Base-by-base conservation (phyloP, 2,329 filamentous ascomycete genomes). In the Exophiala bonariae region DNA sequence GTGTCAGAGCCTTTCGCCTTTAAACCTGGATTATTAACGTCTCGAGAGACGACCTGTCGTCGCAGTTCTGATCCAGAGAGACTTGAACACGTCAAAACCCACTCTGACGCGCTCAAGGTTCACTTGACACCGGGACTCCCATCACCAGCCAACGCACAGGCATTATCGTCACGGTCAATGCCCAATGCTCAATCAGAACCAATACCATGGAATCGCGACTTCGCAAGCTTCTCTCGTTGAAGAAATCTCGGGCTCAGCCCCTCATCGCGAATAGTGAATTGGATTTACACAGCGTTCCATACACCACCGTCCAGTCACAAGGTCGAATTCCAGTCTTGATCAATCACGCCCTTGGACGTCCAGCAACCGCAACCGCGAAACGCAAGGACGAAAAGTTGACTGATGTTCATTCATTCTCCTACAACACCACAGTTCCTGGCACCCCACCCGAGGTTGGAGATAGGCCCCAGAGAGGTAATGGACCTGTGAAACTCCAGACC, bases 401-500 rank as follows among this genome's bases (percentile, higher is more conserved):
- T 18, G 26, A 44, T 35, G 20, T 57, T 23, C 45, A 32, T 11
- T 48, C 54, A 7, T 49, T 52, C 16, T 50, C 57, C 19, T 61
- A 61, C 37, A 37, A 56, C 13, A 35, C 44, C 13, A 47, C 52
- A 17, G 23, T 41, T 4, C 41, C 57, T n/a, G 55, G 58, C 16
- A 57, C 45, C 30, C 44, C 50, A 18, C 58, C 58, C 23, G 39
- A 52, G 18, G 19, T 59, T 23, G 54, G 49, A 18, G 47, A 52
- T 14, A 49, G 41, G 17, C 58, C 57, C 33, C 51, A 57, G 13
- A 49, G 56, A 34, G 58, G 58, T 3, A 61, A 61, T 52, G 58
- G 57, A 7, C 56, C 58, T 9, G 54, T 59, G 20, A 61, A 57
- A 37, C 54, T 59, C 7, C 55, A 57, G 26, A 49, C 57, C n/a